Conservation (phyloP, 768 basidiomycete species). For the Tylopilus sp. region DNA sequence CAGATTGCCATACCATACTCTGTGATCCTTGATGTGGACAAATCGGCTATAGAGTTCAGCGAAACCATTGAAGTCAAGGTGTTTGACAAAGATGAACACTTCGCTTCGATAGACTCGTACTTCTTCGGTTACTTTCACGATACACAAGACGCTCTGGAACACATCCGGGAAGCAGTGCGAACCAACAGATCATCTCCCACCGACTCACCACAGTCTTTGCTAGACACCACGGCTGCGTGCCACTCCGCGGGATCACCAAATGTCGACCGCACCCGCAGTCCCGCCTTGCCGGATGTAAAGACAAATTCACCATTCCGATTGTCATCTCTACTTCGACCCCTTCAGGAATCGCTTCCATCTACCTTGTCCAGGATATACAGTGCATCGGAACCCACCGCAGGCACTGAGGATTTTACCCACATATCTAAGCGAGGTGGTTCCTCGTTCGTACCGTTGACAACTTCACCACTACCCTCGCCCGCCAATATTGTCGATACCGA, state of each 20-base stretch:
- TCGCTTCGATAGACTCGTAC: constrained; percentile 79
- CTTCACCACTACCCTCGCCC: constrained; percentile 31
- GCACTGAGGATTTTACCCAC: constrained; percentile 68
- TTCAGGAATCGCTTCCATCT: constrained; percentile 52
- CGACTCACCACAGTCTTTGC: constrained; percentile 31
- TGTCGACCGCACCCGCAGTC: constrained; percentile 40
- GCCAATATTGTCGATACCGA: constrained; percentile 7
- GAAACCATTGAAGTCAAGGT: constrained; percentile 96
- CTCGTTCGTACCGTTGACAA: constrained; percentile 59
- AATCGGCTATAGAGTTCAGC: constrained; percentile 91
- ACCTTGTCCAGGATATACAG: constrained; percentile 33
- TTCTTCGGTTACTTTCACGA: constrained; percentile 96
- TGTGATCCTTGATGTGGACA: constrained; percentile 83
- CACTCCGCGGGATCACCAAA: constrained; percentile 21
- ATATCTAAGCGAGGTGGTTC: constrained; percentile 54
- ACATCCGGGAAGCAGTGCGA: constrained; percentile 77
- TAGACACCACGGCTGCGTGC: constrained; percentile 59
- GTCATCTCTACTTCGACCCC: constrained; percentile 62
- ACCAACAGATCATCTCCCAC: constrained; percentile 38
- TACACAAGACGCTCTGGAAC: constrained; percentile 68
- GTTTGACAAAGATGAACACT: constrained; percentile 73
- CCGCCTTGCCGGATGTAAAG: constrained; percentile 34
- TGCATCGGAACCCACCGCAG: constrained; percentile 33
- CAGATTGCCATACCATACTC: constrained; percentile 95
- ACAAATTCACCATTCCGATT: constrained; percentile 54